Evolutionary conservation across 2,329 filamentous ascomycete species (phyloP), one percentile per base, ranked within the genome.

Genomic region (Nothophaeocryptopus gaeumannii): DNA sequence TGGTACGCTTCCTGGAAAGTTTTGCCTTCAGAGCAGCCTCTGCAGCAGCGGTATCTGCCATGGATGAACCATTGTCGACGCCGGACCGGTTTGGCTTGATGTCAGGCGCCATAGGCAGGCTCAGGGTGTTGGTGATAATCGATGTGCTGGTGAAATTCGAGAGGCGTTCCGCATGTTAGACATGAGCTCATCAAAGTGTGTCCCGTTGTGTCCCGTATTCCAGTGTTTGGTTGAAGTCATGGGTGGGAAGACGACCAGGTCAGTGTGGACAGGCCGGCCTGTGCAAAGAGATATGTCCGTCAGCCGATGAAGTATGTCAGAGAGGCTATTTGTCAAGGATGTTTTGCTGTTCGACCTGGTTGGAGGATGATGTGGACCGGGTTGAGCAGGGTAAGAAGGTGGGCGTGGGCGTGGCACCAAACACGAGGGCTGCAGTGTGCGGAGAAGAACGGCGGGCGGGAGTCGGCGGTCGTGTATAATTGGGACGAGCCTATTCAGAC

Each of bases 1-100:
- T 96, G 44, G 91, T 96, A 62, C 91, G 78, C 68, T 85, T 89
- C 15, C 68, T 60, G 9, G 62, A 63, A 26, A 67, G 48, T 43
- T 59, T 63, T 29, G 63, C 63, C 39, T 61, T 63, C 49, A 65
- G 49, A 14, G 59, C 54, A 11, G 62, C 62, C 34, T 65, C 61
- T 9, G 62, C 61, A 35, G 56, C 57, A 29, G 58, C 54, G 8
- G 61, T 64, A 50, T 62, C 62, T n/a, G 50, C 47, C 36, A 45
- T 50, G 16, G 46, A 35, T 29, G 13, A 29, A 29, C 20, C 29
- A 34, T 53, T 47, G 12, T 56, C 47, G 43, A 26, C 20, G 20
- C 20, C 20, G 20, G 20, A 26, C 20, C 20, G 20, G 20, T 26
- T 26, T 4, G 35, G 20, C 38, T 47, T 47, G 37, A 46, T 39